These are phyloP conservation scores for Rhizopogon salebrosus DNA, from an alignment of 768 basidiomycete genomes.

Conservation along the genomic window DNA sequence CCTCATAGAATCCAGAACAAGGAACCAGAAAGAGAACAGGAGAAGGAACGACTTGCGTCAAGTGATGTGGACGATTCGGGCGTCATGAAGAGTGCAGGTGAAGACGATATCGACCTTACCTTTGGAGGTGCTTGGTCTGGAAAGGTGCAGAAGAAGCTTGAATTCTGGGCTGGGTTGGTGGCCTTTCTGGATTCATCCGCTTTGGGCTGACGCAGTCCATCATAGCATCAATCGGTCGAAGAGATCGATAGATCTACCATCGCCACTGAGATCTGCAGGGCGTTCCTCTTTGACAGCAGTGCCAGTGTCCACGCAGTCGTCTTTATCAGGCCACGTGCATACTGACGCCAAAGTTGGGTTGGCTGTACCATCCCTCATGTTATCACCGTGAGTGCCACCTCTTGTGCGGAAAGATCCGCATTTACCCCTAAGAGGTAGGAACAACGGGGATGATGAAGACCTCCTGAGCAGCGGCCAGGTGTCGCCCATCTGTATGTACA, in stretches of 20 bases:
- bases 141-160: constrained; percentile 42
- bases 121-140: constrained; percentile 35
- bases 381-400: constrained; percentile 30
- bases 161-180: constrained; percentile 44
- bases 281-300: constrained; percentile 25
- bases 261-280: constrained; percentile 17
- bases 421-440: constrained; percentile 15
- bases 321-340: constrained; percentile 26
- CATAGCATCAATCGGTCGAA: constrained; percentile 31
- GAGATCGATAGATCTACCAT: constrained; percentile 20
- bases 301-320: constrained; percentile 30
- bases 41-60: constrained; percentile 22
- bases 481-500: constrained; percentile 62
- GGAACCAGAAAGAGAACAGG: constrained; percentile 22
- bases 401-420: background rate
- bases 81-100: constrained; percentile 16
- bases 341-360: constrained; percentile 22
- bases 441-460: constrained; percentile 52
- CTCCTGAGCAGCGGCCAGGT: constrained; percentile 75
- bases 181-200: background rate
- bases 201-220: constrained; percentile 5
- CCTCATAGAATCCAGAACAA: constrained; percentile 20
- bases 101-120: constrained; percentile 22
- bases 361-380: constrained; percentile 33
- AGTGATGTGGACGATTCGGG: constrained; percentile 26